phyloP scores from a whole-genome alignment of 2,329 filamentous ascomycete species.

The Fusarium phyllophilum region DNA sequence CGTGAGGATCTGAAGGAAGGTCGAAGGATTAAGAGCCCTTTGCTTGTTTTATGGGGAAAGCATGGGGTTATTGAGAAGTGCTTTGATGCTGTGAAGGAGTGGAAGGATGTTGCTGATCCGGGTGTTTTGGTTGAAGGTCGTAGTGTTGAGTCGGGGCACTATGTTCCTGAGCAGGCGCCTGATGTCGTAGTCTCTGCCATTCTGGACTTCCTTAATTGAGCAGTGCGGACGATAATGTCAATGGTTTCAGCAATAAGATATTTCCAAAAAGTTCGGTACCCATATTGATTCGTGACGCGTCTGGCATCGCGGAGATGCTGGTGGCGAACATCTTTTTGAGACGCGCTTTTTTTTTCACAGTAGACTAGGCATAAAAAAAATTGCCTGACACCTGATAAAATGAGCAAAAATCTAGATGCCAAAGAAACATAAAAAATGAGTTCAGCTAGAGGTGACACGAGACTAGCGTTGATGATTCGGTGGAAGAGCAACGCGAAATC shows the following conservation, averaged over 20 bases:
- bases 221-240: fast-evolving
- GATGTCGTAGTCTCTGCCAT: conserved; percentile 56
- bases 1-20: conserved; percentile 56
- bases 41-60: conserved; percentile 63
- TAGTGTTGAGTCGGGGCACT: conserved; percentile 59
- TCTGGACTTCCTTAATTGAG: conserved; percentile 51
- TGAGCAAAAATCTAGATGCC: background rate
- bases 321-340: background rate
- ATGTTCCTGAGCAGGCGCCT: conserved; percentile 62
- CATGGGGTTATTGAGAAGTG: conserved; percentile 59
- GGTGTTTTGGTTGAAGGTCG: conserved; percentile 52
- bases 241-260: background rate
- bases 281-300: background rate
- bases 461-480: background rate
- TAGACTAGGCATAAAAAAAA: background rate
- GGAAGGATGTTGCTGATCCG: conserved; percentile 57
- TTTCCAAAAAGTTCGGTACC: background rate
- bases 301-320: too few species aligned
- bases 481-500: background rate
- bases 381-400: too few species aligned
- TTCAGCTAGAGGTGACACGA: background rate
- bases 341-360: background rate
- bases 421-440: background rate
- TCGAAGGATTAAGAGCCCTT: conserved; percentile 56
- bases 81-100: conserved; percentile 62